phyloP scores from a whole-genome alignment of 2,329 filamentous ascomycete species.

The Aureobasidium subglaciale region DNA sequence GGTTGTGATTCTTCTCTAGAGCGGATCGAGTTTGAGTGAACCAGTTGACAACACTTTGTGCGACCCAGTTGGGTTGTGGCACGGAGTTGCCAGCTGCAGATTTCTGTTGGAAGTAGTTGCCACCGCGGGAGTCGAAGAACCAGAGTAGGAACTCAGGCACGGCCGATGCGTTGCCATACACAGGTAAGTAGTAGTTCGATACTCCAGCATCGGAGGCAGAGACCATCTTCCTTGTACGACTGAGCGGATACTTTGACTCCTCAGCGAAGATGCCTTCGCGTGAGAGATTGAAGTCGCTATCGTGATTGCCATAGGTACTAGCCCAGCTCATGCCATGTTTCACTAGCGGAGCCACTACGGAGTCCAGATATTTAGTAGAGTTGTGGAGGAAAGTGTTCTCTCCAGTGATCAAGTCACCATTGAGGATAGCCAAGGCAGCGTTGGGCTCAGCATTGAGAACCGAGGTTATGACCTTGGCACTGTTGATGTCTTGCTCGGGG shows the following conservation, averaged over 20 bases:
- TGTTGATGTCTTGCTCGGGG: slow-evolving; percentile 50
- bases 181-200: slow-evolving; percentile 49
- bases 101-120: slow-evolving; percentile 42
- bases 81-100: slow-evolving; percentile 22
- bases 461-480: slow-evolving; percentile 49
- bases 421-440: slow-evolving; percentile 56
- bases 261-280: slow-evolving; percentile 35
- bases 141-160: slow-evolving; percentile 50
- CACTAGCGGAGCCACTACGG: slow-evolving; percentile 53
- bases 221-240: slow-evolving; percentile 40
- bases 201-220: slow-evolving; percentile 33
- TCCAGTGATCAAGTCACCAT: slow-evolving; percentile 65
- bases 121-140: slow-evolving; percentile 65
- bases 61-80: slow-evolving; percentile 39
- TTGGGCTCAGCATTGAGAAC: slow-evolving; percentile 52
- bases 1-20: slow-evolving; percentile 27
- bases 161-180: slow-evolving; percentile 39
- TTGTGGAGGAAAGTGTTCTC: slow-evolving; percentile 54
- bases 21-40: slow-evolving; percentile 32
- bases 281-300: slow-evolving; percentile 53
- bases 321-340: slow-evolving; percentile 53
- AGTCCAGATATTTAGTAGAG: slow-evolving; percentile 51
- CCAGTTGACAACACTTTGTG: slow-evolving; percentile 39
- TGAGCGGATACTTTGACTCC: slow-evolving; percentile 32
- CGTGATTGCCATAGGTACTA: slow-evolving; percentile 66